Conservation (phyloP, 305 asterid genomes). For the Fraxinus xanthoxyloides region DNA sequence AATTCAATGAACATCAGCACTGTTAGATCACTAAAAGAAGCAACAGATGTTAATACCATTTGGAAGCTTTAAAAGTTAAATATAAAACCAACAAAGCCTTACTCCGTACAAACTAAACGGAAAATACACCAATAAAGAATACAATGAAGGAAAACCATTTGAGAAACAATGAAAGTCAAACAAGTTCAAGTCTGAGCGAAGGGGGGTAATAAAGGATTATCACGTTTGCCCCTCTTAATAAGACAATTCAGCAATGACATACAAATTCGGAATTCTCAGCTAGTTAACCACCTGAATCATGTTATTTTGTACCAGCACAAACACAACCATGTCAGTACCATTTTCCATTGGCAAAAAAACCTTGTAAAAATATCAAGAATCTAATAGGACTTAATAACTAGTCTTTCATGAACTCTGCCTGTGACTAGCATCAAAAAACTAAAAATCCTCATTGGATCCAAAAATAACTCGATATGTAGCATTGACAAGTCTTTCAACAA, state of each 20-base stretch:
- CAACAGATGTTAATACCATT: not conserved
- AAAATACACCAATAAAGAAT: not conserved
- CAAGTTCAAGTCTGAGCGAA: not conserved
- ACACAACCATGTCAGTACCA: not conserved
- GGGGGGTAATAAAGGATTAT: not conserved
- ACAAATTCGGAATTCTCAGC: not conserved
- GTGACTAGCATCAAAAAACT: not conserved
- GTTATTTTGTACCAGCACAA: not conserved
- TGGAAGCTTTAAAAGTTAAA: not conserved
- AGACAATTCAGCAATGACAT: not conserved
- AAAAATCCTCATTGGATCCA: not conserved
- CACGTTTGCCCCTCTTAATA: not conserved
- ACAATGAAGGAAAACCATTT: not conserved
- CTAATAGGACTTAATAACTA: not conserved
- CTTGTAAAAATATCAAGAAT: not conserved
- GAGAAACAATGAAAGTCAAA: not conserved
- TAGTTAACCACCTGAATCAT: not conserved
- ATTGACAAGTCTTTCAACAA: not conserved
- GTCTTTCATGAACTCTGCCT: not conserved
- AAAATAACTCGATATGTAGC: not conserved
- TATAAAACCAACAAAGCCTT: not conserved
- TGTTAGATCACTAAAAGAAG: constrained; percentile 25
- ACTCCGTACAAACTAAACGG: not conserved
- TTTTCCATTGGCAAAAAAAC: not conserved
- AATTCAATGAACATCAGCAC: constrained; percentile 34